Base-by-base conservation (phyloP, 352 stramenopile species). In the Lagenidium sp. region DNA sequence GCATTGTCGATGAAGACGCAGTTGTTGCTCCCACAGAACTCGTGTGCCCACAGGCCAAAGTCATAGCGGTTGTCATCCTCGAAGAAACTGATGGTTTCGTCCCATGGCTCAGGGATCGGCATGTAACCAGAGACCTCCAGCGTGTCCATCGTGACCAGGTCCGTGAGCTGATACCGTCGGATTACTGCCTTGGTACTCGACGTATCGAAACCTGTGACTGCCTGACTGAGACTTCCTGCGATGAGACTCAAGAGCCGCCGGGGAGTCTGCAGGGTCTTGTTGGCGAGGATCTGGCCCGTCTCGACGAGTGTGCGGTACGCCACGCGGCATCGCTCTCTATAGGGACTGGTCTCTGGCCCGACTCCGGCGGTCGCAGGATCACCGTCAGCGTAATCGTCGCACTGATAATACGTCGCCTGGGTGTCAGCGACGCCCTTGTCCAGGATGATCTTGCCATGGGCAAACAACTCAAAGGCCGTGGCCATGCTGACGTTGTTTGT, bases 1-100 rank as follows among this genome's bases (percentile, higher is more conserved):
- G 60, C 63, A 7, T 52, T 30, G 44, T 78, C 66, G 3, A 59
- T 21, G 31, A 78, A 78, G 10, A 69, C 53, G 39, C 63, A 78
- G 47, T 50, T 65, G 0, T 50, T 23, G 15, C 55, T 44, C 8
- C 65, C 60, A 21, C 62, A 78, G 8, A 65, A 63, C 6, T 41
- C 50, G 6, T 53, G 56, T 18, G 57, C 60, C 1, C 67, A 16
- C 16, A 55, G 52, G 30, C 48, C n/a, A 37, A 57, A 20, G 39
- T 36, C 23, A 48, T 67, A 50, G 26, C 39, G 32, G 11, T 16
- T 19, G 8, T 3, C 7, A 16, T 41, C 26, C n/a, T 42, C 28
- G 11, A 6, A 15, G 12, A 6, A 19, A 12, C 19, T 18, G 28
- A 18, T 29, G 12, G 8, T 21, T 15, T 18, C 19, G 19, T 15